Percentiles rank a stretch among this genome's conserved stretches.
These are phyloP conservation scores for Hura crepitans DNA, from an alignment of 441 rosid species.

Conservation along the genomic window DNA sequence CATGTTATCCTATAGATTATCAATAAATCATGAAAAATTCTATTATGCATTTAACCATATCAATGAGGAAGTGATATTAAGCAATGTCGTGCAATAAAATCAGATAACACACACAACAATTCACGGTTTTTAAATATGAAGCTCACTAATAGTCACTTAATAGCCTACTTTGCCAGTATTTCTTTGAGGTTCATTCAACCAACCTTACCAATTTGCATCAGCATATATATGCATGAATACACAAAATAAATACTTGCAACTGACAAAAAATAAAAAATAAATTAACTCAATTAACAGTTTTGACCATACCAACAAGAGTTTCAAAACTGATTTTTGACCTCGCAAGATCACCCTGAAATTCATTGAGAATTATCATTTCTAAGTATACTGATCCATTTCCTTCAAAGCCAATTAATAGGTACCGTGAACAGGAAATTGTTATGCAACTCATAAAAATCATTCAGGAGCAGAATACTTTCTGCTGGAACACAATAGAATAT, in stretches of 20 bases:
- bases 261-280: neutral
- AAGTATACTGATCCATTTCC: too few relatives aligned
- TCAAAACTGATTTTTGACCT: neutral
- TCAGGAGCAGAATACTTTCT: neutral
- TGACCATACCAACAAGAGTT: neutral
- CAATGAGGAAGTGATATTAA: neutral
- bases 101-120: neutral
- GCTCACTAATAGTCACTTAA: neutral
- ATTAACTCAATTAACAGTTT: neutral
- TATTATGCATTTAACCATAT: neutral
- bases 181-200: neutral
- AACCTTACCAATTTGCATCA: neutral
- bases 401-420: neutral
- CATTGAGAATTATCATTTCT: neutral
- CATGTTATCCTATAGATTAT: conserved; percentile 42
- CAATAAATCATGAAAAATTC: conserved; percentile 6
- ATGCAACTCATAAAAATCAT: neutral
- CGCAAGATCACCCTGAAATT: neutral
- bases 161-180: neutral
- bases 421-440: neutral
- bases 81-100: neutral
- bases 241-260: neutral
- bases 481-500: neutral
- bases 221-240: neutral
- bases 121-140: neutral